Evolutionary conservation across 257 asterid species (phyloP), one percentile per base, ranked within the genome.

Genomic region (Solanum tacnaense): DNA sequence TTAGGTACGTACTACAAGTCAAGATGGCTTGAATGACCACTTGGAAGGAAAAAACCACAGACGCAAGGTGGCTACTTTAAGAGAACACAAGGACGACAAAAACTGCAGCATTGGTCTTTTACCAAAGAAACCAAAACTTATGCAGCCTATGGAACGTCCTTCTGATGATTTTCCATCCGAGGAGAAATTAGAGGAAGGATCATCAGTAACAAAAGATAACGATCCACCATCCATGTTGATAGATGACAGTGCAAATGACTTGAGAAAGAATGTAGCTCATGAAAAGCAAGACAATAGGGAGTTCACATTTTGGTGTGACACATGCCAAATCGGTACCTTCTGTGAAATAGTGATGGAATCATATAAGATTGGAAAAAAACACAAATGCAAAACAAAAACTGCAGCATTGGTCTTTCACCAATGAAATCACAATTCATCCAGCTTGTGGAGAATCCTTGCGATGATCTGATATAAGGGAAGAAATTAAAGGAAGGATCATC

Each of bases 31-130:
- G 76, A 88, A 88, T 3, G 89, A 82, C 5, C 96, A 93, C 89
- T 71, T 93, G 5, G 21, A 15, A 75, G 98, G 96, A 76, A 95
- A 88, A 91, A 94, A 90, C 67, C 95, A 93, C 92, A 93, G 90
- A 87, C 23, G 88, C 6, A 94, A 89, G 88, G 93, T 89, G 90
- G 92, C 91, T 39, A 90, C 90, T 35, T 62, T 86, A 76, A 84
- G 71, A 81, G 89, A 88, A 36, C 87, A 52, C 74, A 89, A 21
- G 12, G 44, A 85, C 3, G 92, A 89, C 0, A 87, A 89, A 56
- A 90, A 91, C 35, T 91, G 38, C 21, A 87, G 83, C 23, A 88
- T 91, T 10, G 93, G 93, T 5, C 73, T 89, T 41, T 60, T 65
- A 9, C 87, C 90, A 5, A 89, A 92, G 84, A 89, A 85, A 82